A percentile compares a stretch with the other conserved stretches of the same genome.
phyloP scores from a whole-genome alignment of 305 asterid species.

The Caryopteris hybrid region DNA sequence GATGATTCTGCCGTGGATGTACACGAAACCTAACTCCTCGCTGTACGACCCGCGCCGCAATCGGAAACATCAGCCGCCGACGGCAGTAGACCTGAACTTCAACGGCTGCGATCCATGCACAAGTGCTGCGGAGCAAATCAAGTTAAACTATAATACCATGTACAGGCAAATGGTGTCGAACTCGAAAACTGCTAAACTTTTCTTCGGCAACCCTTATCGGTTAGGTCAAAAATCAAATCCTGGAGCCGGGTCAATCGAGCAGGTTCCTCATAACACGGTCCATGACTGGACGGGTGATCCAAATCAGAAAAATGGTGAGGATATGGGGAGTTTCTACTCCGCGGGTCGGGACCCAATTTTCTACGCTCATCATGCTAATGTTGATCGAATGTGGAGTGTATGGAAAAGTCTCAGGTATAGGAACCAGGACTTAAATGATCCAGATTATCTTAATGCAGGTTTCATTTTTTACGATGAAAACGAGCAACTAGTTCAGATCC shows the following conservation, averaged over 20 bases:
- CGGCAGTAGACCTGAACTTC: conserved; percentile 38
- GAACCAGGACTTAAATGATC: conserved; percentile 43
- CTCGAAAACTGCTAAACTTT: too few species aligned
- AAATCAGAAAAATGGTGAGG: conserved; percentile 36
- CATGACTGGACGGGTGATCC: conserved; percentile 35
- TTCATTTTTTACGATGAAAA: conserved; percentile 74
- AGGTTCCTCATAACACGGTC: too few species aligned
- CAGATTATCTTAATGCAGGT: conserved; percentile 48
- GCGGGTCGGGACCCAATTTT: conserved; percentile 82
- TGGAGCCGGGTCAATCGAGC: too few species aligned
- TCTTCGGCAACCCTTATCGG: too few species aligned
- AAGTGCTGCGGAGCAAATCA: too few species aligned
- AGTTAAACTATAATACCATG: too few species aligned
- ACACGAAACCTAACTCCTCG: conserved; percentile 31
- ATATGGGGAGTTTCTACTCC: conserved; percentile 79
- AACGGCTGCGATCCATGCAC: conserved; percentile 13
- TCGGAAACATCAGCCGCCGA: conserved; percentile 49
- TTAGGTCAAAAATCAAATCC: too few species aligned
- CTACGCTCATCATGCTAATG: conserved; percentile 66
- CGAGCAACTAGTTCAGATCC: conserved; percentile 55
- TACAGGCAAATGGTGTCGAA: too few species aligned
- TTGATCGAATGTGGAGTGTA: conserved; percentile 69
- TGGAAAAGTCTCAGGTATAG: conserved; percentile 68
- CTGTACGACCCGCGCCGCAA: conserved; percentile 48
- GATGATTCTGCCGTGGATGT: conserved; percentile 45